Evolutionary conservation across 2,329 filamentous ascomycete species (phyloP), one percentile per base, ranked within the genome.

Genomic region (Leptoxyphium fumago): DNA sequence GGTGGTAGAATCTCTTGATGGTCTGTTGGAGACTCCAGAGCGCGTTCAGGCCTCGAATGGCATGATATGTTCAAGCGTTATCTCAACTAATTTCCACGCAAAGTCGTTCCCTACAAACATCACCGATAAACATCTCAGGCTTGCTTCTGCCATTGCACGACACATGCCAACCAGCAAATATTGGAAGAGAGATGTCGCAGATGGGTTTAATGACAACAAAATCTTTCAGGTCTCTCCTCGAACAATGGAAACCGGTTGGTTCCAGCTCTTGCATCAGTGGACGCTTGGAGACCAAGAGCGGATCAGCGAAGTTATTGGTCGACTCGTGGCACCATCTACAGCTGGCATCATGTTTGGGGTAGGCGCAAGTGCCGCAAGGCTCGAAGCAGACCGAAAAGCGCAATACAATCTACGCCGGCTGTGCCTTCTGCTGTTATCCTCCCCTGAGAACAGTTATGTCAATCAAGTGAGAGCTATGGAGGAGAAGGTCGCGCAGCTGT

Each of bases 291-390:
- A 98, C 61, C 95, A 94, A 64, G 88, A 95, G 44, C 78, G 84
- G 40, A 74, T 98, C 64, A 70, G 80, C 0, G 91, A 98, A 48
- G 69, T 95, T 3, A 65, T 96, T 8, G 71, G 75, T 32, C 81
- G 86, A 15, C 75, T 98, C 48, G 80, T 80, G 5, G 76, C 88
- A 3, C 91, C 91, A 5, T 86, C 88, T 1, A 89, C 88, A 11
- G 91, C 93, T 0, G 91, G 91, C 8, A 93, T 98, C 53, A 89
- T 98, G 60, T 98, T 98, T 57, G 91, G 91, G n/a, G 91, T 98
- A 0, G 93, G 93, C 10, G 91, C 91, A 6, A 87, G 85, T 17
- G 93, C 88, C 38, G 91, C 91, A 30, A 75, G 91, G 46, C 75
- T 93, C n/a, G 91, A 98, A 64, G 87, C 93, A 5, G 91, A 98